A percentile compares a stretch with the other conserved stretches of the same genome.
Conservation (phyloP, 164 flowering plant genomes). For the Taxillus chinensis region DNA sequence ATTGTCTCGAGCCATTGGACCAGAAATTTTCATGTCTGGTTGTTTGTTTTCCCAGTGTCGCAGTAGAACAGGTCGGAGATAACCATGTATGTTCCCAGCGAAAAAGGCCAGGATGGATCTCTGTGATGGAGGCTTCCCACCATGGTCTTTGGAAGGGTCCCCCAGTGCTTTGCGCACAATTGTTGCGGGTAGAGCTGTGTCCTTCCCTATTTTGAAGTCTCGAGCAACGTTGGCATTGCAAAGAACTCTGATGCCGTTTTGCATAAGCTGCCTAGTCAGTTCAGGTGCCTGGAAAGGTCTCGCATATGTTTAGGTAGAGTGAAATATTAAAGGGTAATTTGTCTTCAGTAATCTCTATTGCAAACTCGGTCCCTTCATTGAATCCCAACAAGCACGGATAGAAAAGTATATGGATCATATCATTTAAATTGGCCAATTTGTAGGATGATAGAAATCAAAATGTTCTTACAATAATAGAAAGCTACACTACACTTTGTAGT, state of each 20-base stretch:
- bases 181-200: slow-evolving; percentile 31
- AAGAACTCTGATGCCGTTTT: slow-evolving; percentile 28
- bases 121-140: slow-evolving; percentile 27
- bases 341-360: too few species aligned
- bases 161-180: slow-evolving; percentile 13
- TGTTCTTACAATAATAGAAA: too few species aligned
- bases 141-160: slow-evolving; percentile 18
- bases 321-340: too few species aligned
- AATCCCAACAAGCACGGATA: too few species aligned
- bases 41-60: slow-evolving; percentile 20
- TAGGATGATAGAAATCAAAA: too few species aligned
- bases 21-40: slow-evolving; percentile 29
- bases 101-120: slow-evolving; percentile 34
- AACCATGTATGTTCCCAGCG: slow-evolving; percentile 38
- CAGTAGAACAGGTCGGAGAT: slow-evolving; percentile 25
- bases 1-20: slow-evolving; percentile 20
- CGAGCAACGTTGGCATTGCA: slow-evolving; percentile 37
- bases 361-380: too few species aligned
- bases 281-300: slow-evolving; percentile 20
- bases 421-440: too few species aligned
- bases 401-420: too few species aligned
- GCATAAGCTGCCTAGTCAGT: slow-evolving; percentile 20
- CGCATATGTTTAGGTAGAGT: background rate
- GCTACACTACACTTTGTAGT: too few species aligned
- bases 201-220: slow-evolving; percentile 34